These are phyloP conservation scores for Phytophthora hibernalis DNA, from an alignment of 352 stramenopile species.

Conservation along the genomic window DNA sequence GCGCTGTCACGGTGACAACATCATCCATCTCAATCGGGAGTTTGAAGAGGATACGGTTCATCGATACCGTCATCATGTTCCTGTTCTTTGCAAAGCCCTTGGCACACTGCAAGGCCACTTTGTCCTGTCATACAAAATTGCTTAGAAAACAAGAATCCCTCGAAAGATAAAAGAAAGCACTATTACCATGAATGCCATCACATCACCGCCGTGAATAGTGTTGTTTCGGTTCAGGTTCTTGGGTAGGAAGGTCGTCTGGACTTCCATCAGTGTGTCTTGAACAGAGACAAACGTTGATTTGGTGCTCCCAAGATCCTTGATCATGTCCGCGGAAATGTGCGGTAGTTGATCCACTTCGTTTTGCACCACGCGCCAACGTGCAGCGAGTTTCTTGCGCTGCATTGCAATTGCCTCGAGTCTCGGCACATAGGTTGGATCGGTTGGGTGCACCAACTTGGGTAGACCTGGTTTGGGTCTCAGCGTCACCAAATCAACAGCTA, in stretches of 20 bases:
- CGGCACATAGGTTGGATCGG: constrained; percentile 46
- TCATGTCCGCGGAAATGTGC: constrained; percentile 62
- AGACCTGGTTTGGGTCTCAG: constrained; percentile 54
- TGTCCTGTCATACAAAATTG: constrained; percentile 38
- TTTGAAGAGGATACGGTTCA: constrained; percentile 80
- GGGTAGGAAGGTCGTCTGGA: constrained; percentile 73
- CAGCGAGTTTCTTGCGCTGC: constrained; percentile 62
- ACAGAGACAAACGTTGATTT: constrained; percentile 52
- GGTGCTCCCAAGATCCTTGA: constrained; percentile 42
- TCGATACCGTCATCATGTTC: constrained; percentile 69
- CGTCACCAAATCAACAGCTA: constrained; percentile 59
- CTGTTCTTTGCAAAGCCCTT: constrained; percentile 68
- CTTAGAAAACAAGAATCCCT: not conserved
- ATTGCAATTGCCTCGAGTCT: constrained; percentile 50
- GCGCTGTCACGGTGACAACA: constrained; percentile 62
- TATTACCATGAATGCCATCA: constrained; percentile 59
- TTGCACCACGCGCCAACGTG: constrained; percentile 60
- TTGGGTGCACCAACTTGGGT: constrained; percentile 46
- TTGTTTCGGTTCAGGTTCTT: constrained; percentile 79
- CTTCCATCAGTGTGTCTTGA: constrained; percentile 61
- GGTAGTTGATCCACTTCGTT: constrained; percentile 64
- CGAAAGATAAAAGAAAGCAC: too few species aligned
- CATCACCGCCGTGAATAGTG: constrained; percentile 70
- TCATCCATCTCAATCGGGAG: constrained; percentile 63
- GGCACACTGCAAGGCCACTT: constrained; percentile 63